phyloP scores from a whole-genome alignment of 352 stramenopile species.

The Pythium plurisporium region DNA sequence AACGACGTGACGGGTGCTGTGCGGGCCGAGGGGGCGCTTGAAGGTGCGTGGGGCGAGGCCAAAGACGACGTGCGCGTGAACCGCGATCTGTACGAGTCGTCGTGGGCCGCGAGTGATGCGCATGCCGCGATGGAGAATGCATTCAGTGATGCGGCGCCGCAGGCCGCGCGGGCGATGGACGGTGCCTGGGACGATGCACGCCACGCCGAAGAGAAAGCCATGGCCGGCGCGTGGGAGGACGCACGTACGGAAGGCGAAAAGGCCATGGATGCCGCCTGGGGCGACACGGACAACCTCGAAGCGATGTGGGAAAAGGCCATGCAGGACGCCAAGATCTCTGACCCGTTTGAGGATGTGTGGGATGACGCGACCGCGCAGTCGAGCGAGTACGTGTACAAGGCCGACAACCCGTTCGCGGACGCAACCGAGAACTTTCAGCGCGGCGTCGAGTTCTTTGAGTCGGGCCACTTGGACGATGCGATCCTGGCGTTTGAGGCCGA shows the following conservation, averaged over 20 bases:
- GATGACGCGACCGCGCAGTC: slow-evolving; percentile 33
- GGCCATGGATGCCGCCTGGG: slow-evolving; percentile 53
- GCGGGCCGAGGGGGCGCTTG: slow-evolving; percentile 46
- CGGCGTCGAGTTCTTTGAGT: slow-evolving; percentile 81
- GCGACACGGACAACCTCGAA: slow-evolving; percentile 52
- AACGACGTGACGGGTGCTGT: slow-evolving; percentile 54
- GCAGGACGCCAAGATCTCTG: slow-evolving; percentile 44
- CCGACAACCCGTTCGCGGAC: slow-evolving; percentile 67
- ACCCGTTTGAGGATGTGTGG: slow-evolving; percentile 80
- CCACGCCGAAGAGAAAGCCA: slow-evolving; percentile 23
- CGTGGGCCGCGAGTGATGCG: slow-evolving; percentile 32
- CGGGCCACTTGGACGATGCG: slow-evolving; percentile 89
- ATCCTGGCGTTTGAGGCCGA: slow-evolving; percentile 95
- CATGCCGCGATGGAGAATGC: slow-evolving; percentile 43
- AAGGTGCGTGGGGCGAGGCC: slow-evolving; percentile 58
- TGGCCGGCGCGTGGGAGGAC: slow-evolving; percentile 49
- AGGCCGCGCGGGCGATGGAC: slow-evolving; percentile 29
- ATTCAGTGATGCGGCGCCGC: slow-evolving; percentile 31
- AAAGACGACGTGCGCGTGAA: slow-evolving; percentile 51
- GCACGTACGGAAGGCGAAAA: slow-evolving; percentile 45
- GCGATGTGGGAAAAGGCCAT: slow-evolving; percentile 21
- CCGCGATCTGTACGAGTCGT: slow-evolving; percentile 54
- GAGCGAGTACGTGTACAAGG: slow-evolving; percentile 71
- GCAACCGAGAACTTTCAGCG: slow-evolving; percentile 69
- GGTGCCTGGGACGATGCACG: slow-evolving; percentile 37